A percentile compares a stretch with the other conserved stretches of the same genome.
Evolutionary conservation across 495 filamentous ascomycete species (phyloP).

Genomic region (Penicillium canariense): DNA sequence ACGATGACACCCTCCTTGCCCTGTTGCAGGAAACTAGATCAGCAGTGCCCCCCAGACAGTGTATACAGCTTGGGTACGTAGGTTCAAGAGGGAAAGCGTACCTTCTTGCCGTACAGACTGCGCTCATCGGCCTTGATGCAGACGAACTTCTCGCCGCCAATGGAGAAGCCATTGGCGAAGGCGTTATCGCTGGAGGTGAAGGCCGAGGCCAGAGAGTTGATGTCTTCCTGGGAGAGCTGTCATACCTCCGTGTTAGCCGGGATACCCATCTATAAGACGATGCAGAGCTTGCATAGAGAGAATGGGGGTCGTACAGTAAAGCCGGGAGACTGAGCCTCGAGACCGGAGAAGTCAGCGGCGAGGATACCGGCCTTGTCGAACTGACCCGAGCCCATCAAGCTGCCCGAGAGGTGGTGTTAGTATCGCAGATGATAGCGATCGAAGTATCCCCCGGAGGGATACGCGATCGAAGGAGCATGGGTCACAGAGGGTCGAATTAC

Average conservation of each 20-base stretch:
- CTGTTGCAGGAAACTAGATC: slow-evolving; percentile 39
- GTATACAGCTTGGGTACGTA: background rate
- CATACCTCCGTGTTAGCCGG: background rate
- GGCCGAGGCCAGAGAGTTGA: slow-evolving; percentile 33
- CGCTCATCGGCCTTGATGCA: slow-evolving; percentile 68
- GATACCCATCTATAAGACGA: background rate
- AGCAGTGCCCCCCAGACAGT: background rate
- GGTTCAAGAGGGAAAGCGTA: slow-evolving; percentile 34
- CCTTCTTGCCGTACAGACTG: slow-evolving; percentile 83
- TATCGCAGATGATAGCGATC: slow-evolving; percentile 12
- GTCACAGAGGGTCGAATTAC: slow-evolving; percentile 37
- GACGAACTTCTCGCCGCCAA: slow-evolving; percentile 72
- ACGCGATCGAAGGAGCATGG: background rate
- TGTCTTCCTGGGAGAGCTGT: slow-evolving; percentile 42
- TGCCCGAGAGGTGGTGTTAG: slow-evolving; percentile 32
- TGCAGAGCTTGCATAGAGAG: background rate
- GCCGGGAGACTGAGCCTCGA: slow-evolving; percentile 70
- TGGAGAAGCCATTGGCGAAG: slow-evolving; percentile 57
- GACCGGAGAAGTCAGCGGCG: slow-evolving; percentile 73
- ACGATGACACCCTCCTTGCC: slow-evolving; percentile 77
- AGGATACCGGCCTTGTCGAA: slow-evolving; percentile 88
- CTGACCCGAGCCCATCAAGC: slow-evolving; percentile 80
- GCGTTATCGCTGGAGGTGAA: slow-evolving; percentile 32
- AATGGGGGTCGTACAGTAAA: slow-evolving; percentile 61
- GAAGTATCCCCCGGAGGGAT: background rate